Base-by-base conservation (phyloP, 106 monocot species). In the Dactylorhiza incarnata region DNA sequence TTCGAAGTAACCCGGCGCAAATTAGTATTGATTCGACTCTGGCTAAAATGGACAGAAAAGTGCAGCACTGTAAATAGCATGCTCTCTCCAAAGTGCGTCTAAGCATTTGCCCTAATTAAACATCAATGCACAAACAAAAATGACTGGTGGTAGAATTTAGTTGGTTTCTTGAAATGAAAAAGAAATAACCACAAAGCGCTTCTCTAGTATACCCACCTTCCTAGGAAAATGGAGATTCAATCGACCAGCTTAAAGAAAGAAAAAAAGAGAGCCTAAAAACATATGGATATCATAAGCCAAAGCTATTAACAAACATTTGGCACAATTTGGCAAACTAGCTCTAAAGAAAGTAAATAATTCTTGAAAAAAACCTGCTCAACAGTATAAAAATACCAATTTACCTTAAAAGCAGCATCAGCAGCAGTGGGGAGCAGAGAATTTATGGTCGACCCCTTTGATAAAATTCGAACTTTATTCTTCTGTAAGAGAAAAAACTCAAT, bases 321-420 rank as follows among this genome's bases (percentile, higher is more conserved):
- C 13, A 45, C 15, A 8, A 26, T 29, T 65, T 29, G 5, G 29
- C 5, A 13, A 65, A 37, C 29, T 11, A 23, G 12, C 3, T 5
- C 24, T 3, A 3, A 10, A 46, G 2, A 45, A 45, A 69, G 24
- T 45, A 46, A 46, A 16, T 37, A 24, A 65, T 29, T 23, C 23
- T 61, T 61, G 23, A 61, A 61, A 61, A 61, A 7, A 23, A 7
- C 65, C 29, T 0, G 5, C 3, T 26, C 2, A 65, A 26, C 5
- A 12, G 9, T 13, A 26, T 26, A 29, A 29, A 29, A 16, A 20
- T 4, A 65, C 65, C 65, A 72, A 48, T n/a, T 46, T 72, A 72
- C 72, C 72, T 72, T 48, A 44, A 72, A 72, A 49, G 49, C 72
- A 48, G 72, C 17, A 72, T 72, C 72, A 9, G 72, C 48, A 49